Evolutionary conservation across 2,329 filamentous ascomycete genomes (phyloP).

Genomic region (Curvularia lunata): DNA sequence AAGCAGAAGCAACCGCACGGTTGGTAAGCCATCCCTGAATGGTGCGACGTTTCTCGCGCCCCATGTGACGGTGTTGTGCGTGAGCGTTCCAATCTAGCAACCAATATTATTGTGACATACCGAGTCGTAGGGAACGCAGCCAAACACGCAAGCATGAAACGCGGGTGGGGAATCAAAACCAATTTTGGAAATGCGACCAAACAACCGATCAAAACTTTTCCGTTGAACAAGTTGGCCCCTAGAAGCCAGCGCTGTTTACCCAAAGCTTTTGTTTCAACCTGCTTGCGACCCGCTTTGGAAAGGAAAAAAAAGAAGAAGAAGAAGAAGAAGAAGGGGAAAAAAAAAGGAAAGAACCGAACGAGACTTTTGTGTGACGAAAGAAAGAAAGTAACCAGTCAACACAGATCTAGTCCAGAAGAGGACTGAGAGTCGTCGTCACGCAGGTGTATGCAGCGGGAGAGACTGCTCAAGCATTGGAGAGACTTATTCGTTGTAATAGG

Average conservation of each 20-base stretch:
- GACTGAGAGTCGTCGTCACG: not conserved
- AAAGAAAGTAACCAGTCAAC: slow-evolving; percentile 19
- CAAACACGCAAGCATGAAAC: slow-evolving; percentile 32
- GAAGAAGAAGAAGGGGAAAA: slow-evolving; percentile 11
- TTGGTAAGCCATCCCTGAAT: slow-evolving; percentile 25
- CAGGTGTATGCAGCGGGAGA: not conserved
- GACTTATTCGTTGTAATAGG: slow-evolving; percentile 27
- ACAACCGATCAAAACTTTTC: slow-evolving; percentile 28
- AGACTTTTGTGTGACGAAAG: slow-evolving; percentile 4
- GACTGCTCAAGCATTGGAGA: slow-evolving; percentile 2
- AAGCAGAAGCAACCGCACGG: slow-evolving; percentile 21
- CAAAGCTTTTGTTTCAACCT: slow-evolving; percentile 27
- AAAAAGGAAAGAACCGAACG: slow-evolving; percentile 9
- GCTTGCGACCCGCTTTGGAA: slow-evolving; percentile 4
- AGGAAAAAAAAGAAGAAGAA: no score
- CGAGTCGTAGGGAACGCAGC: slow-evolving; percentile 39
- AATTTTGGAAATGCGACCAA: slow-evolving; percentile 24
- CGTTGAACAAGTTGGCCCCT: slow-evolving; percentile 10
- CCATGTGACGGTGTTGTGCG: slow-evolving; percentile 42
- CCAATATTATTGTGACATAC: slow-evolving; percentile 46
- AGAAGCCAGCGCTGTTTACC: slow-evolving; percentile 13
- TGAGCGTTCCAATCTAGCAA: slow-evolving; percentile 49
- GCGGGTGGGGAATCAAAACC: slow-evolving; percentile 33
- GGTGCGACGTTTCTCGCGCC: slow-evolving; percentile 24
- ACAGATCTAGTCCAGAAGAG: slow-evolving; percentile 8